phyloP scores from a whole-genome alignment of 805 yeast species.

The Candida loeiensis region DNA sequence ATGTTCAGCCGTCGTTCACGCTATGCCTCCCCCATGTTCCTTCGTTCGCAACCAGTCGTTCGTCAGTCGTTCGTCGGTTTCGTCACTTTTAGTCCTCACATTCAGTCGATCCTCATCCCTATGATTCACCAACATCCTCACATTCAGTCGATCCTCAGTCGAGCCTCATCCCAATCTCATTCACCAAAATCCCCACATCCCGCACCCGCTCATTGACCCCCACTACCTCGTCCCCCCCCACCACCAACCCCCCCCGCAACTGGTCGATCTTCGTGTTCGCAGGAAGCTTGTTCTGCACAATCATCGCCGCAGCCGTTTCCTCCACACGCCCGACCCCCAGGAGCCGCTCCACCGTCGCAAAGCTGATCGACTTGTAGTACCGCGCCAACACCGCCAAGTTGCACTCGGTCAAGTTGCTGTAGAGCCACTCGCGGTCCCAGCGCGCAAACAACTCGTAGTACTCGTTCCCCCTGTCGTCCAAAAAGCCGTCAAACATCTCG shows the following conservation, averaged over 20 bases:
- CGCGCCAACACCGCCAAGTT: slow-evolving; percentile 29
- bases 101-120: too few species aligned
- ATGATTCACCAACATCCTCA: too few species aligned
- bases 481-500: slow-evolving; percentile 14
- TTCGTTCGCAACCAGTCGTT: too few species aligned
- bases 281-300: slow-evolving; percentile 30
- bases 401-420: slow-evolving; percentile 26
- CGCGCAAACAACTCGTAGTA: slow-evolving; percentile 6
- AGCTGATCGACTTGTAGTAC: slow-evolving; percentile 26
- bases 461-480: slow-evolving; percentile 8
- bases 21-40: too few species aligned
- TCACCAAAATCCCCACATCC: slow-evolving; percentile 25
- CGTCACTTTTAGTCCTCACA: too few species aligned
- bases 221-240: slow-evolving; percentile 16
- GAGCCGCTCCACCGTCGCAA: slow-evolving; percentile 18
- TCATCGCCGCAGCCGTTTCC: slow-evolving; percentile 31
- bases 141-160: too few species aligned
- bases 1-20: too few species aligned
- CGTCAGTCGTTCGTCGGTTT: too few species aligned
- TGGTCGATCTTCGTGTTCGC: slow-evolving; percentile 33
- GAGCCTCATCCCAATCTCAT: too few species aligned
- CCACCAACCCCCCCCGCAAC: slow-evolving; percentile 20
- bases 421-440: slow-evolving; percentile 2
- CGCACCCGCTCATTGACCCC: slow-evolving; percentile 24
- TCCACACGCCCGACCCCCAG: slow-evolving; percentile 23